These are phyloP conservation scores for Lonicera japonica DNA, from an alignment of 129 eudicot species.

Conservation along the genomic window DNA sequence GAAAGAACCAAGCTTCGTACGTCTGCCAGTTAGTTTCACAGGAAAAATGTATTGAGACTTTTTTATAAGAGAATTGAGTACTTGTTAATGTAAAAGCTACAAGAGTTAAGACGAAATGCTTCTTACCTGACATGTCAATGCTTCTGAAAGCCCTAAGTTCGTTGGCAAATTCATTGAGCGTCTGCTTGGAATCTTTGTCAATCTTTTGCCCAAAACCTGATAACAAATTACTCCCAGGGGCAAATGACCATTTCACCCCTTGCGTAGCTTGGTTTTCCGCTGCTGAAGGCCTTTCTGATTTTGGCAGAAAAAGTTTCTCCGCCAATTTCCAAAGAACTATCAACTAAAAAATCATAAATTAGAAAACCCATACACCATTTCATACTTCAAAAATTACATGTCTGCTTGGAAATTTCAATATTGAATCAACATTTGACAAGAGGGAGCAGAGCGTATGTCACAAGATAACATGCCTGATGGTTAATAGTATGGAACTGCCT, in stretches of 20 bases:
- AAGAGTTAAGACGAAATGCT: neutral
- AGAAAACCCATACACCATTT: slow-evolving; percentile 38
- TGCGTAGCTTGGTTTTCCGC: slow-evolving; percentile 41
- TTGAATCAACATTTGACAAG: slow-evolving; percentile 1
- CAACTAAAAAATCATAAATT: slow-evolving; percentile 70
- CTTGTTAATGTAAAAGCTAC: neutral
- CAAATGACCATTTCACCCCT: slow-evolving; percentile 79
- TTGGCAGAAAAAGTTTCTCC: slow-evolving; percentile 59
- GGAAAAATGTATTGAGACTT: neutral
- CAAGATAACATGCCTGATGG: neutral
- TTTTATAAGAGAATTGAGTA: neutral
- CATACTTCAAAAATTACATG: slow-evolving; percentile 7
- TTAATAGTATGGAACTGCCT: neutral
- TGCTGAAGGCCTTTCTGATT: slow-evolving; percentile 39
- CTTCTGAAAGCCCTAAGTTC: slow-evolving; percentile 62
- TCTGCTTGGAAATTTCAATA: neutral
- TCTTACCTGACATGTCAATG: slow-evolving; percentile 89
- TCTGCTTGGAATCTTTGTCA: slow-evolving; percentile 57
- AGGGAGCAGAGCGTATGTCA: neutral
- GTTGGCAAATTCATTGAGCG: slow-evolving; percentile 69
- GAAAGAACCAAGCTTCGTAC: neutral
- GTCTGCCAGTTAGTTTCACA: neutral
- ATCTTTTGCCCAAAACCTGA: slow-evolving; percentile 49
- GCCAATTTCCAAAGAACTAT: slow-evolving; percentile 91
- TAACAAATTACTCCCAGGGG: slow-evolving; percentile 67